A percentile compares a stretch with the other conserved stretches of the same genome.
Conservation (phyloP, 495 filamentous ascomycete species). For the Aspergillus kassunensis region DNA sequence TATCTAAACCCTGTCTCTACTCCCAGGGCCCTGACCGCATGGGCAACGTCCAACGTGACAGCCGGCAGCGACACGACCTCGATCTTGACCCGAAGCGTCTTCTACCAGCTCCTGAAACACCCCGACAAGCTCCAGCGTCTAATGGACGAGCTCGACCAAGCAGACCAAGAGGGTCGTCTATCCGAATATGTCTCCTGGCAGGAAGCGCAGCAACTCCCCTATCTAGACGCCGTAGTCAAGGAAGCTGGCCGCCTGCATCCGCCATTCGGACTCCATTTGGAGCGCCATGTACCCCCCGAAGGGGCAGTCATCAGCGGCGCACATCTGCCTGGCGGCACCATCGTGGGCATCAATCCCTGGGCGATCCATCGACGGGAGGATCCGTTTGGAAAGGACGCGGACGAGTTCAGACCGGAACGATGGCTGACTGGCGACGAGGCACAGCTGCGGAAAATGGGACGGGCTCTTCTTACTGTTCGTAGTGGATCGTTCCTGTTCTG, state of each 20-base stretch:
- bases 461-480: slow-evolving; percentile 23
- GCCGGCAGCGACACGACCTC: slow-evolving; percentile 46
- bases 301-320: not conserved
- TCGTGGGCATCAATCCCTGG: not conserved
- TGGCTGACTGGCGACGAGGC: slow-evolving; percentile 16
- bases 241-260: slow-evolving; percentile 54
- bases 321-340: not conserved
- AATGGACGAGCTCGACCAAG: not conserved
- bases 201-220: slow-evolving; percentile 25
- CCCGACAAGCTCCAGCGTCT: slow-evolving; percentile 12
- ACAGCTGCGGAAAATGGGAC: slow-evolving; percentile 10
- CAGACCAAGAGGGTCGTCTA: not conserved
- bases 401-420: slow-evolving; percentile 25
- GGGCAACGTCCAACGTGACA: slow-evolving; percentile 28
- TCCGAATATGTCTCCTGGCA: slow-evolving; percentile 17
- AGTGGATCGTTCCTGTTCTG: not conserved
- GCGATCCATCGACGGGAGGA: slow-evolving; percentile 11
- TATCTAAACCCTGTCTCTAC: slow-evolving; percentile 2
- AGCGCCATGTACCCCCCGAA: slow-evolving; percentile 22
- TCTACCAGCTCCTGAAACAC: slow-evolving; percentile 34
- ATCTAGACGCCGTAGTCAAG: slow-evolving; percentile 47
- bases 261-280: slow-evolving; percentile 30
- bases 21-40: slow-evolving; percentile 10
- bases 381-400: slow-evolving; percentile 24
- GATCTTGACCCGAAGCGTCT: slow-evolving; percentile 28